These are phyloP conservation scores for Bretschneidera sinensis DNA, from an alignment of 345 rosid genomes.

Conservation along the genomic window DNA sequence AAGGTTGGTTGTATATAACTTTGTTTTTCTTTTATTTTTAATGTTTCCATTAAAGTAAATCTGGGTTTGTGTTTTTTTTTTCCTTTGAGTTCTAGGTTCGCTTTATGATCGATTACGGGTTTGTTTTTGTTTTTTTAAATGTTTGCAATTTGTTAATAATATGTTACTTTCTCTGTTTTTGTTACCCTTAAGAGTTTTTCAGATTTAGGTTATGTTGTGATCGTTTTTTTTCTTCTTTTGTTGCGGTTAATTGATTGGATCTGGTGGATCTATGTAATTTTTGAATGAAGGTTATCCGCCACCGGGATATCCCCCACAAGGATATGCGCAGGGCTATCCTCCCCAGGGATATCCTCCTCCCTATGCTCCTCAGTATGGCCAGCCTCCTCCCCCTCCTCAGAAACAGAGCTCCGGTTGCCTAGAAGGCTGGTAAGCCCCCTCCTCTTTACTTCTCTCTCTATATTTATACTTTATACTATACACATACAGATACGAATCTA, in stretches of 20 bases:
- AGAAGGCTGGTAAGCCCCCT: slow-evolving; percentile 65
- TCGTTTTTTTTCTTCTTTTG: not conserved
- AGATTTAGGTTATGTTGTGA: not conserved
- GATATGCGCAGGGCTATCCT: slow-evolving; percentile 59
- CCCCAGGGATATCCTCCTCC: slow-evolving; percentile 60
- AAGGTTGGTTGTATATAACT: slow-evolving; percentile 37
- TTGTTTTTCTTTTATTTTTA: not conserved
- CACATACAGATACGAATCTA: not conserved
- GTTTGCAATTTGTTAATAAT: not conserved
- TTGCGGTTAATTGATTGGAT: slow-evolving; percentile 6
- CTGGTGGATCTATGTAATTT: slow-evolving; percentile 14
- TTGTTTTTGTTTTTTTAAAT: not conserved
- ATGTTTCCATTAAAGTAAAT: not conserved
- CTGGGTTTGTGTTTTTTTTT: not conserved
- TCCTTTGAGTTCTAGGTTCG: not conserved
- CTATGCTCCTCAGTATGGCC: slow-evolving; percentile 76
- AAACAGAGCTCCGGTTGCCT: slow-evolving; percentile 38
- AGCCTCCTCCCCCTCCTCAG: slow-evolving; percentile 59
- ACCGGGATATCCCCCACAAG: slow-evolving; percentile 54
- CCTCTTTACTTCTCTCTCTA: not conserved
- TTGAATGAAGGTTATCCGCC: slow-evolving; percentile 73
- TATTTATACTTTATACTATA: not conserved
- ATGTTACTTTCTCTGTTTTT: not conserved
- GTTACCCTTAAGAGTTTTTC: no score
- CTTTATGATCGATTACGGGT: not conserved